Evolutionary conservation across 805 yeast genomes (phyloP).

Genomic region (Saccharomycopsis javanensis): DNA sequence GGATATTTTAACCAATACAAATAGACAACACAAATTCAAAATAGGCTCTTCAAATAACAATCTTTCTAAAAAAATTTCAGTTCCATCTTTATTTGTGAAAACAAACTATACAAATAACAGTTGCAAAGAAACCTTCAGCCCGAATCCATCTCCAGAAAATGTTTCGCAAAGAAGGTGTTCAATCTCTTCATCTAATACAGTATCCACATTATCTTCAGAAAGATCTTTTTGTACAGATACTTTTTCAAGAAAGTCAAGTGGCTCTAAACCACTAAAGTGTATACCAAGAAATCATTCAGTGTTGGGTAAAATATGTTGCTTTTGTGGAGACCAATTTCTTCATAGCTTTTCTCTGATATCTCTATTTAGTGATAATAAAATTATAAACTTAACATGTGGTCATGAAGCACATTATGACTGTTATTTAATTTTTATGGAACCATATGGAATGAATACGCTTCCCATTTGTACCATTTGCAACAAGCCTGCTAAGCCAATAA

Average conservation of each 20-base stretch:
- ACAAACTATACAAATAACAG: not conserved
- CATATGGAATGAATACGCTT: conserved; percentile 1
- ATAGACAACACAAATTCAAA: not conserved
- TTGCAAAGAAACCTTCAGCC: not conserved
- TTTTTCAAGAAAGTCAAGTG: not conserved
- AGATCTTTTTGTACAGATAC: not conserved
- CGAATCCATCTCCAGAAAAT: not conserved
- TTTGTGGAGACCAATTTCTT: not conserved
- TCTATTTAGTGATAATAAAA: conserved; percentile 4
- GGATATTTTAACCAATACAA: not conserved
- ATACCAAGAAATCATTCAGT: not conserved
- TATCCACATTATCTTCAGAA: not conserved
- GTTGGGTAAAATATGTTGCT: not conserved
- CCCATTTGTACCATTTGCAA: conserved; percentile 13
- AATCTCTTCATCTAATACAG: not conserved
- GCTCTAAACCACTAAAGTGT: not conserved
- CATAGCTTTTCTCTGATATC: not conserved
- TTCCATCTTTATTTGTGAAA: not conserved
- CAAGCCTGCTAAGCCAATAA: conserved; percentile 10
- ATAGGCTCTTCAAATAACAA: not conserved
- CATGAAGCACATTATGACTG: conserved; percentile 18
- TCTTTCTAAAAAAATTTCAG: not conserved
- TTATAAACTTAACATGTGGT: conserved; percentile 10
- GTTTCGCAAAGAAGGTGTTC: not conserved
- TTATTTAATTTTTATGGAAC: conserved; percentile 9